phyloP scores from a whole-genome alignment of 225 moss, liverwort and hornwort genomes.

The Thuidium tamariscinum region DNA sequence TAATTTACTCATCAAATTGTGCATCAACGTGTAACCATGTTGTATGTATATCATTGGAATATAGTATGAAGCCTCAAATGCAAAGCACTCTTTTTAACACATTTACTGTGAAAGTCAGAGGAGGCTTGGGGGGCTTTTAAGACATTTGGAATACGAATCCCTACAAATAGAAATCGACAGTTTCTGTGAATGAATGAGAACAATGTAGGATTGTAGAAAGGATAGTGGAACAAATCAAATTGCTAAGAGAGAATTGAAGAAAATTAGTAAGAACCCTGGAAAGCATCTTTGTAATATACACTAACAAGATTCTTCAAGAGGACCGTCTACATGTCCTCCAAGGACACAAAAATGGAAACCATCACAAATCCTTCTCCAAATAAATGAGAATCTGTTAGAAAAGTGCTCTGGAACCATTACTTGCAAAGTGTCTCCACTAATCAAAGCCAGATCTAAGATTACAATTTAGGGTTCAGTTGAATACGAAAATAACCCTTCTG shows the following conservation, averaged over 20 bases:
- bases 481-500: background rate
- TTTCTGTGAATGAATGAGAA: background rate
- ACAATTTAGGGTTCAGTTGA: background rate
- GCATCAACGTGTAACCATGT: too few relatives aligned
- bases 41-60: too few relatives aligned
- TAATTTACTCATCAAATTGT: too few relatives aligned
- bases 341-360: background rate
- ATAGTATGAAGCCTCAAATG: too few relatives aligned
- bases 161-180: accelerated
- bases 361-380: background rate
- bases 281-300: background rate
- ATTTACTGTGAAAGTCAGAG: too few relatives aligned
- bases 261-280: background rate
- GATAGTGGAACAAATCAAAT: background rate
- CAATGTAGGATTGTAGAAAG: background rate
- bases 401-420: background rate
- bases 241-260: background rate
- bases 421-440: background rate
- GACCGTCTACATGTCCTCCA: background rate
- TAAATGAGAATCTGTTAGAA: background rate
- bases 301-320: background rate
- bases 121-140: too few relatives aligned
- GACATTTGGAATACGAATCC: background rate
- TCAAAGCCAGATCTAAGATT: background rate
- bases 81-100: too few relatives aligned